phyloP scores from a whole-genome alignment of 495 filamentous ascomycete species.

The Talaromyces adpressus region DNA sequence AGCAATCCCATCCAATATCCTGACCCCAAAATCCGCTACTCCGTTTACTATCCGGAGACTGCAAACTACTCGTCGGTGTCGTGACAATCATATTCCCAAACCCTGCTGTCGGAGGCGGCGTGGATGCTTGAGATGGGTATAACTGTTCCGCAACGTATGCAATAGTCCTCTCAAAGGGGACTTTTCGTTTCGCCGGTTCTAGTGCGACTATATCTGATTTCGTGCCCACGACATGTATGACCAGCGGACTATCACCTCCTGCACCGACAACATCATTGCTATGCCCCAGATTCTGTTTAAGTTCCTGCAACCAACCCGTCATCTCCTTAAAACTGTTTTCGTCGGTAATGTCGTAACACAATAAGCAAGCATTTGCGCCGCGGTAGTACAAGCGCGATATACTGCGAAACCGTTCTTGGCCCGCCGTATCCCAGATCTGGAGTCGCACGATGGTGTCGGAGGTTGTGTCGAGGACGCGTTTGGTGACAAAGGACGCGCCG shows the following conservation, averaged over 20 bases:
- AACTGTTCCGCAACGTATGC: slow-evolving; percentile 91
- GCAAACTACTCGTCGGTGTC: slow-evolving; percentile 29
- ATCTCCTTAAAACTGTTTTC: slow-evolving; percentile 84
- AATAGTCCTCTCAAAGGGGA: slow-evolving; percentile 91
- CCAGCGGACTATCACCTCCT: slow-evolving; percentile 51
- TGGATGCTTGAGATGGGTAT: slow-evolving; percentile 54
- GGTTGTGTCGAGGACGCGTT: slow-evolving; percentile 80
- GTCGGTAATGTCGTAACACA: slow-evolving; percentile 93
- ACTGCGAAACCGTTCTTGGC: slow-evolving; percentile 89
- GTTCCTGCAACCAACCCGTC: slow-evolving; percentile 82
- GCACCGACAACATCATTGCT: not conserved
- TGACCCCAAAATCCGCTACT: slow-evolving; percentile 84
- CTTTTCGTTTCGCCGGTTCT: slow-evolving; percentile 67
- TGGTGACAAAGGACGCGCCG: slow-evolving; percentile 90
- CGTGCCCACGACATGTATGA: slow-evolving; percentile 95
- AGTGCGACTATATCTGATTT: slow-evolving; percentile 85
- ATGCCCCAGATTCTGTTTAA: slow-evolving; percentile 55
- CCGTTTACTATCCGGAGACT: slow-evolving; percentile 67
- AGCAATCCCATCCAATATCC: slow-evolving; percentile 91
- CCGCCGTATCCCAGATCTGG: slow-evolving; percentile 93
- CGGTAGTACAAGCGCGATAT: slow-evolving; percentile 94
- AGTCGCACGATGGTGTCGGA: slow-evolving; percentile 72
- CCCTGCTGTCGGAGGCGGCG: slow-evolving; percentile 57
- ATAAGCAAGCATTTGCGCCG: slow-evolving; percentile 86
- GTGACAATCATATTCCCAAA: slow-evolving; percentile 16